Conservation (phyloP, 441 rosid genomes). For the Arabidopsis lyrata region DNA sequence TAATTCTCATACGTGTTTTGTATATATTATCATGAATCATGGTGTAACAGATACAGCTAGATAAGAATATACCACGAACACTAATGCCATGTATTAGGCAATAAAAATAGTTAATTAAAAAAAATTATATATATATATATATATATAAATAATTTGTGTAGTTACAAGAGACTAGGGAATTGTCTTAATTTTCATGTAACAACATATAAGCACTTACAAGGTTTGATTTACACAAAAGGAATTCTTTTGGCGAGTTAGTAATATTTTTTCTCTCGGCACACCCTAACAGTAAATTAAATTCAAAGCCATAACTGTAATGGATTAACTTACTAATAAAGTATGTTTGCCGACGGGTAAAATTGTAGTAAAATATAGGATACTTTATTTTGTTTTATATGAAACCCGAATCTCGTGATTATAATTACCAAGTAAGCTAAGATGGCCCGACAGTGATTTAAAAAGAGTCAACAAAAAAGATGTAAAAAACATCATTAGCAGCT, state of each 20-base stretch:
- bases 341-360: not conserved
- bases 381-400: not conserved
- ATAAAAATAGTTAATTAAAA: not conserved
- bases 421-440: slow-evolving; percentile 8
- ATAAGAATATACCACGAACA: slow-evolving; percentile 28
- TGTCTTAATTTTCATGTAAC: not conserved
- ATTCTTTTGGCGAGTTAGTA: too few relatives aligned
- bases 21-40: slow-evolving; percentile 15
- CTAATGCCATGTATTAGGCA: slow-evolving; percentile 20
- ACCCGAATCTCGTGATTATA: slow-evolving; percentile 15
- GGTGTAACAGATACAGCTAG: slow-evolving; percentile 24
- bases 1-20: slow-evolving; percentile 18
- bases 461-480: slow-evolving; percentile 3
- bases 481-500: slow-evolving; percentile 35
- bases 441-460: slow-evolving; percentile 15
- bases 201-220: not conserved
- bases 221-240: slow-evolving; percentile 9
- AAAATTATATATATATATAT: not conserved
- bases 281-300: not conserved
- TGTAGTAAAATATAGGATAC: slow-evolving; percentile 4
- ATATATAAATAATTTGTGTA: slow-evolving; percentile 2
- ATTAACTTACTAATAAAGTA: not conserved
- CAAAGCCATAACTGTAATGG: not conserved
- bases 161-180: slow-evolving; percentile 1
- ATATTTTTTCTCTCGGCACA: slow-evolving; percentile 8